Base-by-base conservation (phyloP, 805 yeast species). In the Candida caryicola region DNA sequence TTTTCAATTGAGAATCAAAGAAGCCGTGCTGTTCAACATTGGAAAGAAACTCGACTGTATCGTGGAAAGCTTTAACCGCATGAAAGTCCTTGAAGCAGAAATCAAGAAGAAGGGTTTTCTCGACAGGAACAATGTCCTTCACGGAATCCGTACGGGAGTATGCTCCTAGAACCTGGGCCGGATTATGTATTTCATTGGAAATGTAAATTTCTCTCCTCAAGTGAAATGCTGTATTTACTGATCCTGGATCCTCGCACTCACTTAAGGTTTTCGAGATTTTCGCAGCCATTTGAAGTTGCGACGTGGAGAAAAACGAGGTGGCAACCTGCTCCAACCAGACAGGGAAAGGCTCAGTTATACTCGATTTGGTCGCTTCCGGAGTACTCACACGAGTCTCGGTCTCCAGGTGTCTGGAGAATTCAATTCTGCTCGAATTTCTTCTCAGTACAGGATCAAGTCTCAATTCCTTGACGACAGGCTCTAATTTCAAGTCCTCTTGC, bases 401-500 rank as follows among this genome's bases (percentile, higher is more conserved):
- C n/a, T n/a, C n/a, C n/a, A n/a, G n/a, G n/a, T n/a, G n/a, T n/a
- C n/a, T n/a, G n/a, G n/a, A n/a, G 12, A 19, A 16, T 21, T 21
- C 25, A 15, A 31, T 29, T 2, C 18, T 29, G 12, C 29, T 35
- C 5, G 38, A 21, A n/a, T 23, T 17, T 29, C 33, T 35, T 29
- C 38, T 35, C 29, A 35, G 38, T 3, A 35, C 17, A 4, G 38
- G 33, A 23, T 35, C 33, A n/a, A 35, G 38, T 9, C 18, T 35
- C 6, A 38, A 30, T 23, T 38, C 41, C 31, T 38, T 38, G 8
- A 38, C 41, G 5, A 23, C 12, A 9, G 41, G 34, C 2, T 38
- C 37, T 26, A 38, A 21, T 28, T 38, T 38, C 31, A 38, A 34
- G 21, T 38, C 36, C 23, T 38, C 37, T 13, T 38, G 41, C 6